Evolutionary conservation across 139 green algal species (phyloP).

Genomic region (Chlamydomonas sp.): DNA sequence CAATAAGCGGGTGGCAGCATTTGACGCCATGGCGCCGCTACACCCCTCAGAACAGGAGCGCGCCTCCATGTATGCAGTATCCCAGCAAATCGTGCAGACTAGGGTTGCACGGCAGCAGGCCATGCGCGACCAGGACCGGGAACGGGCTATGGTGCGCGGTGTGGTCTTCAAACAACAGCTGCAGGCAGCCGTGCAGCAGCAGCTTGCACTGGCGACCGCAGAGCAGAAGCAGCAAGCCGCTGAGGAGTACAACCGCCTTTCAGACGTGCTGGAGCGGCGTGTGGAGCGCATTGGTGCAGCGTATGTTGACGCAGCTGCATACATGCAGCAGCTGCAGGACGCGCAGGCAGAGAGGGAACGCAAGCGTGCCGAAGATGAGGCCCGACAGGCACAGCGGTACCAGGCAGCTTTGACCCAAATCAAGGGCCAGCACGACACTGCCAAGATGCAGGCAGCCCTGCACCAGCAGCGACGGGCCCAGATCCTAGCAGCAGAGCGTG

Average conservation of each 20-base stretch:
- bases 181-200: background rate
- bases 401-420: background rate
- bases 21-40: background rate
- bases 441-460: background rate
- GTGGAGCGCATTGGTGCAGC: constrained; percentile 11
- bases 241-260: constrained; percentile 6
- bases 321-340: constrained; percentile 14
- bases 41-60: background rate
- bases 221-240: constrained; percentile 5
- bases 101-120: background rate
- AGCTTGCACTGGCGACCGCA: background rate
- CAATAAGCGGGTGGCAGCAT: no score
- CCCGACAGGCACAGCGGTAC: constrained; percentile 1
- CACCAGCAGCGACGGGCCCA: background rate
- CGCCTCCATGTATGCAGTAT: constrained; percentile 1
- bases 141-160: constrained; percentile 8
- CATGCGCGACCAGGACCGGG: constrained; percentile 32
- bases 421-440: background rate
- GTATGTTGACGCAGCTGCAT: constrained; percentile 3
- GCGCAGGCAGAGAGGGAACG: background rate
- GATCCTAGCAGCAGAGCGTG: background rate
- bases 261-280: background rate
- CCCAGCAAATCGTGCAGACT: background rate
- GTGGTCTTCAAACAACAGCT: background rate
- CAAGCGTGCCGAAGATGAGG: background rate